A percentile compares a stretch with the other conserved stretches of the same genome.
phyloP scores from a whole-genome alignment of 805 yeast genomes.

The Saccharomycopsis sp. region DNA sequence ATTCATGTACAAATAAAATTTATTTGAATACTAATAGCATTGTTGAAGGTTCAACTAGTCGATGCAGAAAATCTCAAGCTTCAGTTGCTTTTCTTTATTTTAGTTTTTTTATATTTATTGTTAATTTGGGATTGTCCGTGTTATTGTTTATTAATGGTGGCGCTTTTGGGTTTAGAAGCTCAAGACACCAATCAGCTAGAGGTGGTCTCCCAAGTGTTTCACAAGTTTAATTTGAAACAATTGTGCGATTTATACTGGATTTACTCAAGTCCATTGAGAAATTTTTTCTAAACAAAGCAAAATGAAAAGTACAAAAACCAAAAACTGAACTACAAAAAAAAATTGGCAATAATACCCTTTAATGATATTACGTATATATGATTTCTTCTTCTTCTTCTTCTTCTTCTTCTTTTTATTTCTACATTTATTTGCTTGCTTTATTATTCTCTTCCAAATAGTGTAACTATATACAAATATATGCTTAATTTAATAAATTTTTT shows the following conservation, averaged over 20 bases:
- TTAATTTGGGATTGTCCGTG: slow-evolving; percentile 46
- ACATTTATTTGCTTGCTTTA: not conserved
- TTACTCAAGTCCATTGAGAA: no score
- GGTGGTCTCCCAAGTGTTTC: slow-evolving; percentile 16
- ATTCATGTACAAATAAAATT: slow-evolving; percentile 67
- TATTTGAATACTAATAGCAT: slow-evolving; percentile 63
- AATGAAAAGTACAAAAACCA: no score
- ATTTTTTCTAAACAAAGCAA: no score
- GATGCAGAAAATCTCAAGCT: slow-evolving; percentile 96
- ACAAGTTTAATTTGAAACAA: slow-evolving; percentile 15
- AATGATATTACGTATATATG: not conserved
- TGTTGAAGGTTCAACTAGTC: slow-evolving; percentile 66
- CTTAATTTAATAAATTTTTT: no score
- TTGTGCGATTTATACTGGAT: no score
- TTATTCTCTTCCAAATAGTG: no score
- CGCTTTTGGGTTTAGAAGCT: slow-evolving; percentile 37
- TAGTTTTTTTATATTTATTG: slow-evolving; percentile 68
- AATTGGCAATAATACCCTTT: no score
- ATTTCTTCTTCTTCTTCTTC: not conserved
- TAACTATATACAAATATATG: no score
- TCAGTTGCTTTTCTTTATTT: slow-evolving; percentile 77
- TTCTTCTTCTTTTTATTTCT: not conserved
- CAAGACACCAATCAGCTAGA: slow-evolving; percentile 2
- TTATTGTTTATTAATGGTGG: slow-evolving; percentile 50
- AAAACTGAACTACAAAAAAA: no score